Conservation (phyloP, 495 filamentous ascomycete species). For the Penicillium flavigenum region DNA sequence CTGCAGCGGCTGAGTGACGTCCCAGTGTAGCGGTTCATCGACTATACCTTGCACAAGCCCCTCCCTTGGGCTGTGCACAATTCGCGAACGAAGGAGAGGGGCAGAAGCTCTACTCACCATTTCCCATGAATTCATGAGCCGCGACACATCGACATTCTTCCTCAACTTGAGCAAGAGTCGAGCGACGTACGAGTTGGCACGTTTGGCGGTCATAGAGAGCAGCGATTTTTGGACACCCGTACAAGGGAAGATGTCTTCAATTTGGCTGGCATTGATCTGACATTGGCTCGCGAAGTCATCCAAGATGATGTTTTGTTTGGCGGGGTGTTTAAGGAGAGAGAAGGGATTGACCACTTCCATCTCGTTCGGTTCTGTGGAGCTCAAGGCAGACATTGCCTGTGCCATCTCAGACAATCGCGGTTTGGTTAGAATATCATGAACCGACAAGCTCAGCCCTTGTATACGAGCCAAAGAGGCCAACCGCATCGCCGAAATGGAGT, state of each 20-base stretch:
- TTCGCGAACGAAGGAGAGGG: background rate
- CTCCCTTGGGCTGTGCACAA: background rate
- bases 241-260: slow-evolving; percentile 4
- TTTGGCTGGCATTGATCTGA: background rate
- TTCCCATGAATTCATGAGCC: background rate
- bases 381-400: background rate
- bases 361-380: background rate
- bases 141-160: background rate
- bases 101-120: background rate
- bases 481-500: slow-evolving; percentile 1
- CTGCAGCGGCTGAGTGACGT: background rate
- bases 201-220: slow-evolving; percentile 2
- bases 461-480: background rate
- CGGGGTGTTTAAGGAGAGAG: background rate
- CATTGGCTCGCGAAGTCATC: background rate
- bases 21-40: background rate
- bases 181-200: background rate
- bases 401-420: background rate
- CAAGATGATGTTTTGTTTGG: background rate
- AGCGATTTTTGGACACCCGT: background rate
- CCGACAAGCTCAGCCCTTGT: background rate
- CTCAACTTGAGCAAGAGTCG: background rate
- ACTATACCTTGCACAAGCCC: slow-evolving; percentile 1
- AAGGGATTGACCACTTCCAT: background rate
- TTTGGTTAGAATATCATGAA: background rate